phyloP scores from a whole-genome alignment of 148 eudicot species.

The Vaccinium vitisidaea region DNA sequence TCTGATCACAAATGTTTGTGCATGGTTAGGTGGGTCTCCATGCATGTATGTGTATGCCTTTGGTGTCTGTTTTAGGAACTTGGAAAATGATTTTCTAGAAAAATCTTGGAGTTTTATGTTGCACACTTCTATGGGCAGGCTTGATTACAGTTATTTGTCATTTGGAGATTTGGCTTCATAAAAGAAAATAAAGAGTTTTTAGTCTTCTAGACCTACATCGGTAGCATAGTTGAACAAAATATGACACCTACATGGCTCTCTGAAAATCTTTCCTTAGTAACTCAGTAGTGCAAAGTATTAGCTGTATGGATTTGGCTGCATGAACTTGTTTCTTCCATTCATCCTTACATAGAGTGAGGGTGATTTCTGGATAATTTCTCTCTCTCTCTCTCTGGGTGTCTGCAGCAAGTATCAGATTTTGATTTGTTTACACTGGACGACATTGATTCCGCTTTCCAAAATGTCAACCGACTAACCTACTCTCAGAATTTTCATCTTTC shows the following conservation, averaged over 20 bases:
- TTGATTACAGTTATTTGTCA: background rate
- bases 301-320: conserved; percentile 4
- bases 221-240: background rate
- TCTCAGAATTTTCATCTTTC: conserved; percentile 85
- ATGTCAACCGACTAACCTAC: conserved; percentile 76
- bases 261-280: background rate
- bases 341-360: background rate
- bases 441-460: conserved; percentile 87
- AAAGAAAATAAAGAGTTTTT: background rate
- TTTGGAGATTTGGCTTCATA: background rate
- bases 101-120: background rate
- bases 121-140: background rate
- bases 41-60: background rate
- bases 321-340: background rate
- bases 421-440: conserved; percentile 95
- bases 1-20: background rate
- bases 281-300: background rate
- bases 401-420: conserved; percentile 97
- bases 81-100: background rate
- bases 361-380: background rate
- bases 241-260: background rate
- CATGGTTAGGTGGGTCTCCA: background rate
- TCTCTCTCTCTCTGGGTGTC: too few species aligned
- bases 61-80: background rate
- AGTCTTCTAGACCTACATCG: background rate